These are phyloP conservation scores for Phellinidium pouzarii DNA, from an alignment of 1,284 basidiomycete genomes.

Conservation along the genomic window DNA sequence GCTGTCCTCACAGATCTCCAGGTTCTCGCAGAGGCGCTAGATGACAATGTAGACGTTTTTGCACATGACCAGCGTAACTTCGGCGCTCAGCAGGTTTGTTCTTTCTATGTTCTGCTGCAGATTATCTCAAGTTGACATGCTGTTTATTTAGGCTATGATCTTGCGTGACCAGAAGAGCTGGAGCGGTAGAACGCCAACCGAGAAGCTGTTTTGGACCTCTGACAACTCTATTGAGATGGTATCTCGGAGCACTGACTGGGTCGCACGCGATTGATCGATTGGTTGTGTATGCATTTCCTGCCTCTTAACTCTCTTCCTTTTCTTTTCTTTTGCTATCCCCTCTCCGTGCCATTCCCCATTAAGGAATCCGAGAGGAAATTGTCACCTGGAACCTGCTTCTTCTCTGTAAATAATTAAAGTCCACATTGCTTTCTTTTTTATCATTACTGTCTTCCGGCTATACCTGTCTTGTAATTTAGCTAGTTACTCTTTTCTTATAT, in stretches of 20 bases:
- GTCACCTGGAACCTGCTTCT: not conserved
- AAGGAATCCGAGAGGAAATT: not conserved
- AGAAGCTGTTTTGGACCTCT: constrained; percentile 83
- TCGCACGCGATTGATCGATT: constrained; percentile 56
- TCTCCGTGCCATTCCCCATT: not conserved
- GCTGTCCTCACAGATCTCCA: constrained; percentile 83
- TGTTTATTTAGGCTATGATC: constrained; percentile 70
- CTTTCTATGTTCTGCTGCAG: constrained; percentile 5
- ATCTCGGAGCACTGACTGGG: constrained; percentile 76
- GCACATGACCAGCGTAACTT: constrained; percentile 87
- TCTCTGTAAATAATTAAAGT: not conserved
- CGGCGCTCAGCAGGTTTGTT: constrained; percentile 82
- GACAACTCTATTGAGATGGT: constrained; percentile 81
- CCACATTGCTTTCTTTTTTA: not conserved
- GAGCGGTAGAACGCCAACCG: constrained; percentile 81
- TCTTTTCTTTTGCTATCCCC: not conserved
- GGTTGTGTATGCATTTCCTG: too few relatives aligned
- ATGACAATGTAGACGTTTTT: constrained; percentile 86
- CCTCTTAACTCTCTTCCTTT: not conserved
- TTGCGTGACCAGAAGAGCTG: constrained; percentile 89
- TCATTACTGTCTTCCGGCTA: not conserved
- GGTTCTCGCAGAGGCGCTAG: constrained; percentile 75
- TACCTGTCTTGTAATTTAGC: not conserved
- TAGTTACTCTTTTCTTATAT: not conserved
- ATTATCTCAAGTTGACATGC: constrained; percentile 18